Evolutionary conservation across 805 yeast species (phyloP), one percentile per base, ranked within the genome.

Genomic region (Pachysolen tannophilus): DNA sequence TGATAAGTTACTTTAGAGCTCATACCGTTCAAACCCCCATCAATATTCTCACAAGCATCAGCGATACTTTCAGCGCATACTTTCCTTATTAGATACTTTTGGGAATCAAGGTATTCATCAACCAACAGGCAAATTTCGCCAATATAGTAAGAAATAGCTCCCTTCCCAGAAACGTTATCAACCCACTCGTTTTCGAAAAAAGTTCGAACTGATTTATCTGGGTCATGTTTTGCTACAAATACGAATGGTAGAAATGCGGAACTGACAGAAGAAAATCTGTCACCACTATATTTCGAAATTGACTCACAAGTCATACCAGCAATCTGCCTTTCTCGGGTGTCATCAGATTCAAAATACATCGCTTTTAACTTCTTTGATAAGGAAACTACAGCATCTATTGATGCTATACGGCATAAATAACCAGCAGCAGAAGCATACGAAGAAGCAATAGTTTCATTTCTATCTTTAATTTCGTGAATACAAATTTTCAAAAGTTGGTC

Each of bases 391-490:
- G 71, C 53, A 1, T 69, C 73, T 8, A 70, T 46, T 0, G 75
- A 53, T 0, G 85, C 69, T 19, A 82, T 58, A 33, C 87, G 75
- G 44, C 82, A 75, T 17, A 83, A 60, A 46, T 86, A 79, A 1
- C 95, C 97, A 7, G 82, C 73, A 1, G 95, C 75, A 5, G 77
- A 65, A 0, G 96, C 88, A 60, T 73, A 92, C 0, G 95, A 73
- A 2, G 77, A 64, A 0, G 84, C 67, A 5, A 90, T 76, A 0
- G 94, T 71, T 19, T 71, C 78, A 50, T 85, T 88, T 35, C 78
- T 62, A 49, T 84, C 94, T 25, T 64, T 66, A 35, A 85, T 53
- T 48, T 83, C 90, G 16, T 63, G 54, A 2, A 61, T 48, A 32
- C 86, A 72, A 2, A 75, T 63, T 30, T 68, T 68, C 37, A 90